Percentiles rank a stretch among this genome's conserved stretches.
phyloP scores from a whole-genome alignment of 2,329 filamentous ascomycete genomes.

The Trichophyton mentagrophytes region DNA sequence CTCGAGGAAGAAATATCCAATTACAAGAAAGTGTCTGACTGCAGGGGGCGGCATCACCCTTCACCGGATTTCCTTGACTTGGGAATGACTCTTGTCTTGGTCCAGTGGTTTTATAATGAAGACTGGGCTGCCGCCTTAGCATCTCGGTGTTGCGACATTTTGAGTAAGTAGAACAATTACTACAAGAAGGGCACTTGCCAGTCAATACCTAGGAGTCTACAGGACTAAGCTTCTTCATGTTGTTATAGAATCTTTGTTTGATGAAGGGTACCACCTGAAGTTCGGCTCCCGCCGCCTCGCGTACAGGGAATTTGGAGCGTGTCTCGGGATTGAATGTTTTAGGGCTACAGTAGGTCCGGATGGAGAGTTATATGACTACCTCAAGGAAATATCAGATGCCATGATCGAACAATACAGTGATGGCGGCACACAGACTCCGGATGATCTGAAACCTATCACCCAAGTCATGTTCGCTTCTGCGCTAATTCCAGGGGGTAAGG shows the following conservation, averaged over 20 bases:
- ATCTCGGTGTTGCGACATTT: conserved; percentile 24
- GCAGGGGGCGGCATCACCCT: conserved; percentile 33
- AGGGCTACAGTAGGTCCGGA: conserved; percentile 22
- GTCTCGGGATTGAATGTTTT: conserved; percentile 36
- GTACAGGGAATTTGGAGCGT: conserved; percentile 45
- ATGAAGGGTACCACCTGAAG: conserved; percentile 25
- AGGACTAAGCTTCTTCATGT: background rate
- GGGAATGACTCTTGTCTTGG: conserved; percentile 48
- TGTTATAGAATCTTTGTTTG: conserved; percentile 25
- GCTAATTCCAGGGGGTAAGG: conserved; percentile 43
- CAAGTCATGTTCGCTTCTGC: conserved; percentile 46
- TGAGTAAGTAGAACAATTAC: conserved; percentile 19
- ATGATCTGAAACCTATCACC: conserved; percentile 42
- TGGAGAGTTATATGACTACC: conserved; percentile 20
- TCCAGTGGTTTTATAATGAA: conserved; percentile 40
- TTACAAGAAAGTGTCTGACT: conserved; percentile 38
- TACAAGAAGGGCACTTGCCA: too few species aligned
- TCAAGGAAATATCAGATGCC: conserved; percentile 23
- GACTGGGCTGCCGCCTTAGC: conserved; percentile 36
- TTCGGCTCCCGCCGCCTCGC: conserved; percentile 32
- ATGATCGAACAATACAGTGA: conserved; percentile 30
- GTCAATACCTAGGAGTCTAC: too few species aligned
- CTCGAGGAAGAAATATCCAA: conserved; percentile 41
- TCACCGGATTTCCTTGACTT: conserved; percentile 44
- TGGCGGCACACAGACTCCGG: conserved; percentile 25